Base-by-base conservation (phyloP, 495 filamentous ascomycete species). In the Geoglossum glabrum region DNA sequence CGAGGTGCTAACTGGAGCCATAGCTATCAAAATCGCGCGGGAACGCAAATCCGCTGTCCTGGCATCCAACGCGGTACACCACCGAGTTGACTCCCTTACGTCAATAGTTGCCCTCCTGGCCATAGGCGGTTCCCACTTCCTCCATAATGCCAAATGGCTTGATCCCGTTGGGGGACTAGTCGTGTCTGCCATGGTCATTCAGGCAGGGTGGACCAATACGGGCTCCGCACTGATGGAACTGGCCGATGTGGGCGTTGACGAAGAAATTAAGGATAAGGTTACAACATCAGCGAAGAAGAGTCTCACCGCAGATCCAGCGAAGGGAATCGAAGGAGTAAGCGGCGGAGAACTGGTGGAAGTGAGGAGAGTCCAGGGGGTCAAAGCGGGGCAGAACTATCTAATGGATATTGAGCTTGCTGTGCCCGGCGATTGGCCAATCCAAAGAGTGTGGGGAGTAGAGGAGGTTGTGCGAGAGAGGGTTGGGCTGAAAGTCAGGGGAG, bases 11-110 rank as follows among this genome's bases (percentile, higher is more conserved):
- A 56, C 40, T 45, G 13, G 30, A 27, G 8, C 45, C 57, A 63
- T 61, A 95, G 89, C 90, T 31, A 93, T 97, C 82, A 96, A 95
- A 76, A 79, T 97, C 57, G 90, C 92, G n/a, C 80, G 81, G 61
- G 86, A 94, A 65, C 83, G 88, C 64, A 94, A 95, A 66, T 95
- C 88, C 2, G 90, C 88, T 17, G 89, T 98, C 56, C 81, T 98
- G n/a, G 88, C 90, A 23, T 94, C 87, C 52, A 98, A 98, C 67
- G 92, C 92, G 3, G 76, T 94, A 61, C 92, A 98, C 70, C 92
- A 98, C 73, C 86, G 92, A 52, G 82, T 98, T 65, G 92, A 98
- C 68, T 94, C 86, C 54, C 77, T 96, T 25, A 97, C 92, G 0
- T 87, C 88, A 52, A 84, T 98, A 61, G 92, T 96, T 54, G 92